Evolutionary conservation across 768 basidiomycete species (phyloP), one percentile per base, ranked within the genome.

Genomic region (Obba rivulosa): DNA sequence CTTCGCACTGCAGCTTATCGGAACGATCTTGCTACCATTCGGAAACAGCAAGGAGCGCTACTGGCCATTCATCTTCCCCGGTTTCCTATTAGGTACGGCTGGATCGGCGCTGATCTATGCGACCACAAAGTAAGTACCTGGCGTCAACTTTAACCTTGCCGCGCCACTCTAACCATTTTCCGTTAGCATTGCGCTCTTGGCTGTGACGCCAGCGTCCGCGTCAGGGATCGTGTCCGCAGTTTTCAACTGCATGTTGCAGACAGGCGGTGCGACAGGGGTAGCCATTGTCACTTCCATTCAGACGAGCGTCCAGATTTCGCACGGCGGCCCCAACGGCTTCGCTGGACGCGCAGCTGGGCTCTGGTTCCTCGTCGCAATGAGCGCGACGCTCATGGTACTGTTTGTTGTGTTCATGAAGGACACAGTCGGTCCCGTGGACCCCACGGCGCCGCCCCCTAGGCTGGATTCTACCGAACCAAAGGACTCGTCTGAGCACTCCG

Each of bases 221-320:
- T 66, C 76, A 3, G 79, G 78, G n/a, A 73, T 70, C 4, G 69
- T 77, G 8, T 72, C 73, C 21, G 79, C 78, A 5, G 68, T 80
- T 21, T 76, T 77, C 61, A 75, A 72, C 40, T 66, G 68, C 16
- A 69, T 73, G 7, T 66, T 77, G 0, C 74, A 80, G 54, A 58
- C 73, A 34, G 75, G 76, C 21, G 66, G 65, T 16, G 78, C 79
- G 9, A 61, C 73, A 11, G 75, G 74, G n/a, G 56, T 72, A 11
- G 74, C 78, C 7, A 65, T 66, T 22, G 62, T 76, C 18, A 69
- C 58, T 9, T 71, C 74, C 20, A 77, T 78, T 43, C 59, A 75
- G 58, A 68, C 69, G 2, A 70, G 69, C 20, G 62, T 77, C n/a
- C 63, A 72, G 49, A 40, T 45, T 22, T 46, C 42, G 3, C 58